phyloP scores from a whole-genome alignment of 176 grass and related monocot genomes.

The Urochloa ruziziensis region DNA sequence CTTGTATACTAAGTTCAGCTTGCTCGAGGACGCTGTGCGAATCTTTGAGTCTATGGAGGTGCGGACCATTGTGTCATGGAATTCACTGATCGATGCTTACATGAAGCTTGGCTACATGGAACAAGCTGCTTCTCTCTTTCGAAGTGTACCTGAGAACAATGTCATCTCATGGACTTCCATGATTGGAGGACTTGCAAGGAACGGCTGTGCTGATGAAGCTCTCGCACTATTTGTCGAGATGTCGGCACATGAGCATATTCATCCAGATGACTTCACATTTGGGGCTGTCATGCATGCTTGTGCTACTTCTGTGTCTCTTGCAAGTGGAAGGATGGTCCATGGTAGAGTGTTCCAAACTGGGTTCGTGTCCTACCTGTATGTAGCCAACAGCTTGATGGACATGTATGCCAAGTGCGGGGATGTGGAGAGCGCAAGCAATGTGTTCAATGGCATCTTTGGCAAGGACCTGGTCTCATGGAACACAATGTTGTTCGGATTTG shows the following conservation, averaged over 20 bases:
- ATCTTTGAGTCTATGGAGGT: constrained; percentile 52
- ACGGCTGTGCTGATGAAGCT: constrained; percentile 37
- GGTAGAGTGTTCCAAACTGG: constrained; percentile 32
- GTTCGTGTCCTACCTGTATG: constrained; percentile 46
- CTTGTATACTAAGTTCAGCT: constrained; percentile 54
- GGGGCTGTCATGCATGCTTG: constrained; percentile 58
- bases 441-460: constrained; percentile 18
- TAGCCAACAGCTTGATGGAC: constrained; percentile 65
- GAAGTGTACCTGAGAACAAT: constrained; percentile 45
- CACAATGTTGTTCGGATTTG: constrained; percentile 55
- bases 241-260: constrained; percentile 21
- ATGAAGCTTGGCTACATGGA: constrained; percentile 49
- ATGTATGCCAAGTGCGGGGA: constrained; percentile 74
- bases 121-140: constrained; percentile 42
- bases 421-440: constrained; percentile 21
- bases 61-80: constrained; percentile 54
- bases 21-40: constrained; percentile 31
- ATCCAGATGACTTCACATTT: constrained; percentile 56
- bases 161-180: constrained; percentile 61
- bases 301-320: constrained; percentile 15
- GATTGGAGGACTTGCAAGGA: constrained; percentile 57
- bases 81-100: constrained; percentile 54
- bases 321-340: constrained; percentile 57
- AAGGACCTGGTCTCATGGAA: constrained; percentile 74
- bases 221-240: constrained; percentile 47